Evolutionary conservation across 2,329 filamentous ascomycete genomes (phyloP).

Genomic region (Akanthomyces uredinophilus): DNA sequence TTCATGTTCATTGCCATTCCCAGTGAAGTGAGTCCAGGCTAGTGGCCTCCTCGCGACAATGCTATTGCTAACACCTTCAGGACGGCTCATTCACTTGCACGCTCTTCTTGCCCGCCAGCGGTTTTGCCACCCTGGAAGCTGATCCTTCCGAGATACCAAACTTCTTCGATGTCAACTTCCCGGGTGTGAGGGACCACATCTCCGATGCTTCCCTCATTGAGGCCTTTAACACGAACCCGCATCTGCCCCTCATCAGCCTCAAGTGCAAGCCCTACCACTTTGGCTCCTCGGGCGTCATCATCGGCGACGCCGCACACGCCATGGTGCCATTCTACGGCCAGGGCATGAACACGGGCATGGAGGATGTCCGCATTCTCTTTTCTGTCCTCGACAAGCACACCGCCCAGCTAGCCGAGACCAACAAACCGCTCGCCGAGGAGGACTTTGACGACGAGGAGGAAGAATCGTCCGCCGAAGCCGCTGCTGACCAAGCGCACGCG

Average conservation of each 20-base stretch:
- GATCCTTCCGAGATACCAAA: conserved; percentile 53
- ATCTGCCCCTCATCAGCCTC: conserved; percentile 87
- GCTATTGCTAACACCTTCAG: conserved; percentile 30
- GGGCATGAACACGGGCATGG: conserved; percentile 93
- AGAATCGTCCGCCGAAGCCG: conserved; percentile 28
- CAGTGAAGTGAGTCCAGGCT: conserved; percentile 43
- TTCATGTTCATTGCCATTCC: conserved; percentile 99
- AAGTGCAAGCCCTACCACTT: conserved; percentile 90
- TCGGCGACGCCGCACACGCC: conserved; percentile 93
- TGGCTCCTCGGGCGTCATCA: conserved; percentile 68
- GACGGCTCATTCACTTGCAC: conserved; percentile 95
- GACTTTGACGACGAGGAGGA: neutral
- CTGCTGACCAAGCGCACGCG: conserved; percentile 50
- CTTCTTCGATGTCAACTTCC: conserved; percentile 83
- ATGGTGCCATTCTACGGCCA: conserved; percentile 99
- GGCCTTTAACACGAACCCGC: conserved; percentile 78
- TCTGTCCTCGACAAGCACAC: conserved; percentile 66
- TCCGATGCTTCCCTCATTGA: conserved; percentile 59
- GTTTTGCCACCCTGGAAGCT: conserved; percentile 64
- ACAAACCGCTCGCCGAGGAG: conserved; percentile 31
- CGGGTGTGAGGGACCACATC: conserved; percentile 73
- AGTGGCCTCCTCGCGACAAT: too few relatives aligned
- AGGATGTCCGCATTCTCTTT: conserved; percentile 89
- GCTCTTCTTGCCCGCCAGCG: conserved; percentile 71
- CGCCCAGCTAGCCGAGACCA: conserved; percentile 39